Evolutionary conservation across 2,329 filamentous ascomycete genomes (phyloP).

Genomic region (Ophiostoma ips): DNA sequence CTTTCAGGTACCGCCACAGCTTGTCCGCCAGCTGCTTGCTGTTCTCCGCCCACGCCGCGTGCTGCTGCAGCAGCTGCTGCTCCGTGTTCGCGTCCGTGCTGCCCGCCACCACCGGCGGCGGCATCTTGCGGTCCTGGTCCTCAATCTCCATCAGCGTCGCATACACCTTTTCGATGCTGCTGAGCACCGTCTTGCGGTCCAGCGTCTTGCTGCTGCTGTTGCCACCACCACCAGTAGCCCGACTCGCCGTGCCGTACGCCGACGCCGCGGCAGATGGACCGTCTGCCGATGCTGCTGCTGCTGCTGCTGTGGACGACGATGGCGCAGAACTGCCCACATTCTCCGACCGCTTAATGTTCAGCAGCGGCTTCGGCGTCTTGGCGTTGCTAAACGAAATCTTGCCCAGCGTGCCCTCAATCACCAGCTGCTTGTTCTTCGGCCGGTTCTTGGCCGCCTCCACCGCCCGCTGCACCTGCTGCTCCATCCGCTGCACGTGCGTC

Average conservation of each 20-base stretch:
- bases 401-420: conserved; percentile 88
- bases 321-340: conserved; percentile 10
- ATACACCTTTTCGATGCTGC: conserved; percentile 83
- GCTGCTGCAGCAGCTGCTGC: conserved; percentile 54
- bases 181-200: conserved; percentile 70
- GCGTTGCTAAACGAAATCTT: conserved; percentile 99
- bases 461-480: conserved; percentile 93
- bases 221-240: too few relatives aligned
- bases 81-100: conserved; percentile 43
- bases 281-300: neutral
- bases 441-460: conserved; percentile 96
- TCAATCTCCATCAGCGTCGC: conserved; percentile 83
- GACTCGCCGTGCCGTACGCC: conserved; percentile 19
- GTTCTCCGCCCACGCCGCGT: conserved; percentile 67
- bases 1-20: conserved; percentile 77
- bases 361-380: conserved; percentile 85
- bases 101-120: conserved; percentile 29
- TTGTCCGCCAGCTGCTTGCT: conserved; percentile 59
- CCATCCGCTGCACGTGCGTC: conserved; percentile 97
- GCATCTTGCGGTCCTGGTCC: conserved; percentile 75
- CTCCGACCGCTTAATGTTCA: conserved; percentile 88
- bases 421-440: conserved; percentile 93
- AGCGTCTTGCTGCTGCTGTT: conserved; percentile 35
- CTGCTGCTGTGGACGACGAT: conserved; percentile 27
- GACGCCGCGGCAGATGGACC: neutral